Percentiles rank a stretch among this genome's conserved stretches.
Conservation (phyloP, 371 early-diverging fungal species). For the Rhizopus delemar region DNA sequence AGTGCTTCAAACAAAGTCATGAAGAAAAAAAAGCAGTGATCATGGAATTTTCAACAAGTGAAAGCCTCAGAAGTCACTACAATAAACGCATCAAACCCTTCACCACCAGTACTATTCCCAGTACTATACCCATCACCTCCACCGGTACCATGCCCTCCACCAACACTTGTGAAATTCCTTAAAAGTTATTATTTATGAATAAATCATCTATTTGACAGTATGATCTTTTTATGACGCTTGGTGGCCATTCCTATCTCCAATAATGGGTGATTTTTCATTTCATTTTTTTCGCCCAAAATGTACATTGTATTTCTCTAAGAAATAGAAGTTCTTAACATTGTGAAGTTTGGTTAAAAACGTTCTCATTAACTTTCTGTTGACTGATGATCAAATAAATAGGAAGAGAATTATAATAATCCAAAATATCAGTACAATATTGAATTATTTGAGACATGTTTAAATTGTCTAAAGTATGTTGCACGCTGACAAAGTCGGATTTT, state of each 20-base stretch:
- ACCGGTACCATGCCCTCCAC: not conserved
- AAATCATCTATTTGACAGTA: slow-evolving; percentile 13
- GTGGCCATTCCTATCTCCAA: slow-evolving; percentile 9
- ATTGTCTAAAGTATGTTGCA: no score
- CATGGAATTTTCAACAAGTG: slow-evolving; percentile 3
- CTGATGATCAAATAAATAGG: slow-evolving; percentile 15
- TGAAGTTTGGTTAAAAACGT: slow-evolving; percentile 7
- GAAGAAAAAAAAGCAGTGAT: slow-evolving; percentile 5
- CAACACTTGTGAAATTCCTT: not conserved
- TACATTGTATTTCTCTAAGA: slow-evolving; percentile 8
- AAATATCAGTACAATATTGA: not conserved
- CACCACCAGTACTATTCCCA: slow-evolving; percentile 3
- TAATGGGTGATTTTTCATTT: slow-evolving; percentile 14
- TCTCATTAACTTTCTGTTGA: slow-evolving; percentile 10
- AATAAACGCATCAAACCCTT: slow-evolving; percentile 4
- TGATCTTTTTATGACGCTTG: slow-evolving; percentile 11
- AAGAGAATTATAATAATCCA: slow-evolving; percentile 8
- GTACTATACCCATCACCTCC: no score
- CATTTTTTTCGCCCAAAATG: slow-evolving; percentile 13
- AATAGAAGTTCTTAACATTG: slow-evolving; percentile 5
- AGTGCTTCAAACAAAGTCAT: slow-evolving; percentile 10
- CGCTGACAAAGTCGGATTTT: no score
- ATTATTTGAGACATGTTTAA: slow-evolving; percentile 2
- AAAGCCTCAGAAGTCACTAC: slow-evolving; percentile 7
- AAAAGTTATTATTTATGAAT: slow-evolving; percentile 2